Evolutionary conservation across 257 asterid genomes (phyloP), one percentile per base, ranked within the genome.

Genomic region (Salvia splendens): DNA sequence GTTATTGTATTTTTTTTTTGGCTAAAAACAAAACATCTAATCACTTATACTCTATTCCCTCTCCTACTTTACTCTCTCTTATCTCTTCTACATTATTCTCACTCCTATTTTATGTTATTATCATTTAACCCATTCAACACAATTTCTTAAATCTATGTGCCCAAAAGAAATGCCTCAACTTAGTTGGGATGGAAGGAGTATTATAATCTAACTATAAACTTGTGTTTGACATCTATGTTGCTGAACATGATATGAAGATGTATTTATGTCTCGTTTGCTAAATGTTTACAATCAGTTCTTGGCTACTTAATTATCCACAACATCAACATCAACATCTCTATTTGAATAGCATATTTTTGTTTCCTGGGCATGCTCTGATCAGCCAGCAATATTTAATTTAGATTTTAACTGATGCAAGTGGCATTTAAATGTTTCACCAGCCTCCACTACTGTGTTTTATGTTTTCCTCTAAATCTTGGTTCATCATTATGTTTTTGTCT

Each of bases 161-260:
- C 1, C 30, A 24, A 24, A 24, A 24, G 30, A 24, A 24, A 24
- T 24, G 30, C 30, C 30, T 24, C 30, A 24, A 24, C 30, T 24
- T 24, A 24, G 30, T 24, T 24, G 30, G 30, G 30, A 24, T 24
- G 30, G 30, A 24, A 3, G 30, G 30, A 24, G 46, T 35, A 17
- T 59, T 40, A 45, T 33, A 12, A 11, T 52, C 56, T 16, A 6
- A 65, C 57, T 12, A 15, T 57, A 24, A 45, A 32, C 41, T 67
- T 67, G 28, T 41, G 30, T 32, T 38, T 1, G 52, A 65, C 38
- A 10, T 24, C 43, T n/a, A 16, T 12, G 14, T 60, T 57, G 42
- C 47, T 33, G 6, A 3, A 67, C 41, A 20, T 74, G 66, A 61
- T 65, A 2, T 20, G 24, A 57, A 16, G 30, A 50, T 58, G 30